Base-by-base conservation (phyloP, 805 yeast genomes). In the Wickerhamiella domercqiae region DNA sequence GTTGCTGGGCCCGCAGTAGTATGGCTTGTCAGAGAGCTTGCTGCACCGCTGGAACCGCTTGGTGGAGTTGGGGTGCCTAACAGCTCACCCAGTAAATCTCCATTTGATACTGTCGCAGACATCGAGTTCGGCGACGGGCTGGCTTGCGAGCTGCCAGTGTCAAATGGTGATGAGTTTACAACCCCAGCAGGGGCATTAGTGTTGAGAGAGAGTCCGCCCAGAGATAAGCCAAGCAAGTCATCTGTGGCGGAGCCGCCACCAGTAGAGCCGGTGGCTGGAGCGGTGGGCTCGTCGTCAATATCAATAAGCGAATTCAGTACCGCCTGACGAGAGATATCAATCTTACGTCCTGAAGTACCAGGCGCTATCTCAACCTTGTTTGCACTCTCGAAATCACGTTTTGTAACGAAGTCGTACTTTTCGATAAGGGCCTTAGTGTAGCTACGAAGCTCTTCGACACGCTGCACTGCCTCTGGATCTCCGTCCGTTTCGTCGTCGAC, bases 401-500 rank as follows among this genome's bases (percentile, higher is more conserved):
- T 57, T 52, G 73, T 74, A 51, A 83, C 62, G 17, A 73, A 62
- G 32, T 67, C 70, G 59, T 71, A 82, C 58, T 80, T 82, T 30
- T 67, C 65, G 36, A 83, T 57, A 36, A 83, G 67, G 4, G 70
- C 64, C 53, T 81, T 77, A 44, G 86, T 76, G 38, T 69, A 69
- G 54, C 82, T 94, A 56, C 82, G 81, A 40, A 90, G 64, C 25
- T 63, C 64, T 37, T 81, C 63, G 38, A 90, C 60, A 41, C 72
- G 75, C 36, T 64, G 66, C 25, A 82, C 79, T 7, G 78, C 69
- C 22, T 63, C 69, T 32, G 63, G 73, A 51, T 75, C 80, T 5
- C 39, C 45, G 22, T 72, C 76, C 31, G 71, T 69, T 50, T 82
- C 94, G 51, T 83, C 94, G 50, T 73, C 78, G 43, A 82, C 73